These are phyloP conservation scores for Phaffia tasmanica DNA, from an alignment of 768 basidiomycete species.

Conservation along the genomic window DNA sequence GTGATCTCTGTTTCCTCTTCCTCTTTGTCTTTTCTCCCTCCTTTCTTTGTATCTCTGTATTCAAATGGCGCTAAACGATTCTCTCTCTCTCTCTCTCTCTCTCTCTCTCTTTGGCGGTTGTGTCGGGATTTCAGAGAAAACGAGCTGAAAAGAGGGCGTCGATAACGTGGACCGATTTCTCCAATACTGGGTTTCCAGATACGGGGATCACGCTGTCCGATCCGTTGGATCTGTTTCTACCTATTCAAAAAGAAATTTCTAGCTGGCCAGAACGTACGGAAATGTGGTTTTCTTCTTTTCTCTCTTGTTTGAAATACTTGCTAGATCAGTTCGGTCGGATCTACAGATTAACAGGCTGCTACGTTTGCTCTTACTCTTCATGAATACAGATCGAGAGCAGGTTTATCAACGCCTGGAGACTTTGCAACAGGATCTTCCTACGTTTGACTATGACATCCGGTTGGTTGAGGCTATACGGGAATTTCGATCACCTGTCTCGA, in stretches of 20 bases:
- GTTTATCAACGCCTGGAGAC: conserved; percentile 72
- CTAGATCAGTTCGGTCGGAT: neutral
- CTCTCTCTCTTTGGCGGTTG: too few relatives aligned
- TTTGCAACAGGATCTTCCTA: conserved; percentile 61
- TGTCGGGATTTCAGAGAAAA: conserved; percentile 20
- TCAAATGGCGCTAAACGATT: neutral
- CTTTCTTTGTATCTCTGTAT: conserved; percentile 9
- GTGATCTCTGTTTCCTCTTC: conserved; percentile 31
- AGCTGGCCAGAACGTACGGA: conserved; percentile 50
- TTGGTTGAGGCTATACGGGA: conserved; percentile 41
- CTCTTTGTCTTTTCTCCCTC: conserved; percentile 12
- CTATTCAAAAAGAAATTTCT: conserved; percentile 50
- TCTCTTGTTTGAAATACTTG: neutral
- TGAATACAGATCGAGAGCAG: conserved; percentile 45
- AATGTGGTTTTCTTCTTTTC: neutral
- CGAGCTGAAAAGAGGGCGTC: conserved; percentile 60
- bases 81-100: conserved; percentile 14
- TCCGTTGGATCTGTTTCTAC: conserved; percentile 65
- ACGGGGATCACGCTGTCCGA: conserved; percentile 62
- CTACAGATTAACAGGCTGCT: neutral
- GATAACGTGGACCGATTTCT: conserved; percentile 84
- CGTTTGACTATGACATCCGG: conserved; percentile 81
- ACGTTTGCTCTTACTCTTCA: neutral
- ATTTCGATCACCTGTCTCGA: conserved; percentile 63
- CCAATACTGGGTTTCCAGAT: conserved; percentile 66